These are phyloP conservation scores for Entelexis paramagnoliae DNA, from an alignment of 1,139 yeast genomes.

Conservation along the genomic window DNA sequence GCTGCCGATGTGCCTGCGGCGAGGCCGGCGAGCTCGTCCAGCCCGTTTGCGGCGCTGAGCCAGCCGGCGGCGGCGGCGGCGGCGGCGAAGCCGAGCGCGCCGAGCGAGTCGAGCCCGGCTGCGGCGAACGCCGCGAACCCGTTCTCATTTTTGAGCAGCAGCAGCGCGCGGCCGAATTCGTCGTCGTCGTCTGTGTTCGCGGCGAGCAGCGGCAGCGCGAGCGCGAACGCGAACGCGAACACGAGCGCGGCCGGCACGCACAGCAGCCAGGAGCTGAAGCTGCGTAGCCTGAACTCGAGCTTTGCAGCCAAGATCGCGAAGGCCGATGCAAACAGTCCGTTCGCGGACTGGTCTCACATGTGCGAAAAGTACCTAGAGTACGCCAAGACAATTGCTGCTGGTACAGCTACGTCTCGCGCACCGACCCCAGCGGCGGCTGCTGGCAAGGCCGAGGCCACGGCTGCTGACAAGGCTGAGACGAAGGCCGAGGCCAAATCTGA, in stretches of 20 bases:
- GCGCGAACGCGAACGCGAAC: background rate
- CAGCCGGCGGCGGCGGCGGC: background rate
- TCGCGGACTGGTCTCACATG: slow-evolving; percentile 49
- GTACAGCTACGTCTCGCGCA: background rate
- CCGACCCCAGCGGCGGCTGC: background rate
- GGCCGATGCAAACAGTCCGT: slow-evolving; percentile 39
- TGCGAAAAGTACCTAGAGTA: slow-evolving; percentile 54
- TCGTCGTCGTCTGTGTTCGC: background rate
- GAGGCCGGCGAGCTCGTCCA: slow-evolving; percentile 6
- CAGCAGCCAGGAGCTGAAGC: slow-evolving; percentile 17
- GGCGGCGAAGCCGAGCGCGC: background rate
- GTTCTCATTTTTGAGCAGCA: slow-evolving; percentile 19
- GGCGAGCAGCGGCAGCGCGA: background rate
- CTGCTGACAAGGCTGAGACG: background rate
- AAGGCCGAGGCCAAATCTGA: background rate
- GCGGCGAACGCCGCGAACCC: slow-evolving; percentile 22
- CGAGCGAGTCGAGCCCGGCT: no score
- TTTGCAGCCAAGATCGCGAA: slow-evolving; percentile 45
- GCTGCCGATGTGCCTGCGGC: slow-evolving; percentile 11
- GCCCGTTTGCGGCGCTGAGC: slow-evolving; percentile 18
- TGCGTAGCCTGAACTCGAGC: slow-evolving; percentile 53
- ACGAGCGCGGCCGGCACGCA: slow-evolving; percentile 3
- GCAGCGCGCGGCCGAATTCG: slow-evolving; percentile 6
- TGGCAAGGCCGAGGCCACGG: background rate
- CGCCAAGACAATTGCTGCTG: slow-evolving; percentile 21